Conservation (phyloP, 257 asterid genomes). For the Solanum neorickii region DNA sequence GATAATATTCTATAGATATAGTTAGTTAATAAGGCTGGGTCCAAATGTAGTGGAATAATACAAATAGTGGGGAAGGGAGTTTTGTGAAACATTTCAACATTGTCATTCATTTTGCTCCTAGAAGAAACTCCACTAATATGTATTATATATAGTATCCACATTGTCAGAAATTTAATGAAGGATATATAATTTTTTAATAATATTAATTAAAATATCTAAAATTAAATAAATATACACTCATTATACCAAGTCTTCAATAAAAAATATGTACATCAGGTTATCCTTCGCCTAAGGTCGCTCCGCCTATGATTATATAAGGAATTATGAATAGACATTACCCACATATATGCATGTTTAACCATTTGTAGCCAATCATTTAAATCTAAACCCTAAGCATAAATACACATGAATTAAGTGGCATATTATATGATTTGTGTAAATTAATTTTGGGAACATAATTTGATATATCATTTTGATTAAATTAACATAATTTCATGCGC, state of each 20-base stretch:
- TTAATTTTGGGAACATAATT: background rate
- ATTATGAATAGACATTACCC: slow-evolving; percentile 8
- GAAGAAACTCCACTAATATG: background rate
- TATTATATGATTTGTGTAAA: background rate
- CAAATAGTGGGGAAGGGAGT: background rate
- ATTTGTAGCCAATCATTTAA: background rate
- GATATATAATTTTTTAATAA: no score
- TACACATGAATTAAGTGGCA: background rate
- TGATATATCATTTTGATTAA: no score
- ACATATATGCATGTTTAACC: background rate
- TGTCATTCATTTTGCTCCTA: background rate
- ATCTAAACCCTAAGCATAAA: background rate
- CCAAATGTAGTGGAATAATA: background rate
- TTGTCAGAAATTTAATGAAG: no score
- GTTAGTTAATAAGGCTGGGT: background rate
- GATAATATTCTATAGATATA: background rate
- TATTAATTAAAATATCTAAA: no score
- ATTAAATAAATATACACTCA: no score
- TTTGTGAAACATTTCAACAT: background rate
- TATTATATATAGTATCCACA: no score
- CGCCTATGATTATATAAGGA: background rate
- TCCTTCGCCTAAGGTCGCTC: background rate
- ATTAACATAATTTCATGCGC: background rate
- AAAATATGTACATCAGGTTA: no score
- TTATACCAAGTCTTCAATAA: no score